Base-by-base conservation (phyloP, 768 basidiomycete species). In the Mycena vulgaris region DNA sequence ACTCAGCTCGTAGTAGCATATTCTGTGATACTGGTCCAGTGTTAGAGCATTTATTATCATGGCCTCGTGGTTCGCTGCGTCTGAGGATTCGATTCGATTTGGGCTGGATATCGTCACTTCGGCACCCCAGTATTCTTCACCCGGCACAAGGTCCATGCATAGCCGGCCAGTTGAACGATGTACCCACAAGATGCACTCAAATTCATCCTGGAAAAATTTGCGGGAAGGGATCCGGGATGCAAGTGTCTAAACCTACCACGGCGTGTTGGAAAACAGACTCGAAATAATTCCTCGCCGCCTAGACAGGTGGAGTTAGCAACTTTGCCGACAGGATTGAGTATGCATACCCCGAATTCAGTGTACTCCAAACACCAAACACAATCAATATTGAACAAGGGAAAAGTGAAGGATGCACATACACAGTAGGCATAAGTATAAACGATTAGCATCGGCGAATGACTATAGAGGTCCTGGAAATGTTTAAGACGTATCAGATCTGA, bases 111-210 rank as follows among this genome's bases (percentile, higher is more conserved):
- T n/a, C n/a, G n/a, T n/a, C n/a, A n/a, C n/a, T n/a, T n/a, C n/a
- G n/a, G n/a, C n/a, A n/a, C n/a, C n/a, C n/a, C n/a, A n/a, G n/a
- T n/a, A n/a, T n/a, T n/a, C n/a, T 37, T 40, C n/a, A n/a, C n/a
- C n/a, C n/a, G 47, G 47, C 37, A 21, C n/a, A 4, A 60, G 21
- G 11, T 63, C 62, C n/a, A 27, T 28, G 28, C 49, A 40, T 27
- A 63, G 63, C 25, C 42, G 63, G 5, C 63, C 63, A 27, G 63
- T 64, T 55, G 51, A 55, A 25, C 61, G 61, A 47, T 27, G 37
- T 52, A 63, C 52, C 61, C 61, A 63, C 23, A 63, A 51, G 37
- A 39, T 51, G 49, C 61, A 63, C 31, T 63, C 48, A 25, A 11
- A 17, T 21, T 19, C 0, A 2, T 14, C 30, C 59, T 60, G 45